Conservation (phyloP, 768 basidiomycete species). For the Termitomyces sp. region DNA sequence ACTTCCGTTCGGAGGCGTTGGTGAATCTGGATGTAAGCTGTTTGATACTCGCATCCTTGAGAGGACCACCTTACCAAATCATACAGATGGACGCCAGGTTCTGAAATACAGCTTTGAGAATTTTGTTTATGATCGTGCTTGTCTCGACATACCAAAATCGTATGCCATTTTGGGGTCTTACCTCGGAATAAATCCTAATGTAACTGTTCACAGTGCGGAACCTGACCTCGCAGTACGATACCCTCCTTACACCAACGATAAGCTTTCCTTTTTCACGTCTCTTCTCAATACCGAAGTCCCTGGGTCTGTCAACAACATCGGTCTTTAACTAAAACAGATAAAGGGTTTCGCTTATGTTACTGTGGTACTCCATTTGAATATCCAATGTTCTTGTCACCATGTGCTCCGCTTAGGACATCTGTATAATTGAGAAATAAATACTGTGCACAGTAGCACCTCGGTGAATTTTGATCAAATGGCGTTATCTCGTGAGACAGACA, state of each 20-base stretch:
- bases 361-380: background rate
- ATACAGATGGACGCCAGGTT: slow-evolving; percentile 47
- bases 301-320: background rate
- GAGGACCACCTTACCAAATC: background rate
- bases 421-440: background rate
- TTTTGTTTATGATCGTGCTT: slow-evolving; percentile 44
- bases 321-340: background rate
- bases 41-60: background rate
- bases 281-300: slow-evolving; percentile 19
- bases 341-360: background rate
- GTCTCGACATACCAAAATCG: slow-evolving; percentile 48
- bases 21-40: slow-evolving; percentile 62
- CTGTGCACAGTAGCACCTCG: background rate
- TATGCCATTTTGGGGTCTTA: slow-evolving; percentile 22
- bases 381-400: background rate
- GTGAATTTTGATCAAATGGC: background rate
- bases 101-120: slow-evolving; percentile 49
- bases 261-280: slow-evolving; percentile 23
- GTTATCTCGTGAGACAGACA: background rate
- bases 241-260: slow-evolving; percentile 44
- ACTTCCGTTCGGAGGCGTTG: slow-evolving; percentile 49
- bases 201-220: slow-evolving; percentile 31
- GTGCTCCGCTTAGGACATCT: background rate
- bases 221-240: slow-evolving; percentile 34
- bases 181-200: background rate